phyloP scores from a whole-genome alignment of 106 monocot species.

The Dendrobium nobile region DNA sequence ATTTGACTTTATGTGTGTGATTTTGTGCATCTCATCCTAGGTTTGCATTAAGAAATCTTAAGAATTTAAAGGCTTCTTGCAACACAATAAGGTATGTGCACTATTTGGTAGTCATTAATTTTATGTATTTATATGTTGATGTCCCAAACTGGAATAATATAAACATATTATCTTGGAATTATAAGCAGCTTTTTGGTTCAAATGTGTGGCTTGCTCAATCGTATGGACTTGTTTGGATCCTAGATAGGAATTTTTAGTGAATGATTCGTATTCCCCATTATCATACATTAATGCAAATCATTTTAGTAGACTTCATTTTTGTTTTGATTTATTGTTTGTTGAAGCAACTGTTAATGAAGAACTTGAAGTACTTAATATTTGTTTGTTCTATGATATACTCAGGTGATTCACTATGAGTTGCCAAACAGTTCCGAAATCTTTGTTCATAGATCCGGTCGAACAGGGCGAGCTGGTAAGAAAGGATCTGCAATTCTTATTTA shows the following conservation, averaged over 20 bases:
- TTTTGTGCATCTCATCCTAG: neutral
- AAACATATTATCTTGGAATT: too few relatives aligned
- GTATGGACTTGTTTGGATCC: too few relatives aligned
- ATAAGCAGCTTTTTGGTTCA: too few relatives aligned
- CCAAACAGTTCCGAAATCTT: conserved; percentile 84
- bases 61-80: neutral
- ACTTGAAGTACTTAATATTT: neutral
- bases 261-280: too few relatives aligned
- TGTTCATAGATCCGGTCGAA: conserved; percentile 91
- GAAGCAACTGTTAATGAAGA: neutral
- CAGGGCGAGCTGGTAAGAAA: conserved; percentile 94
- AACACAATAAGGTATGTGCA: neutral
- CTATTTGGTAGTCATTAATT: neutral
- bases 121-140: neutral
- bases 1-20: too few relatives aligned
- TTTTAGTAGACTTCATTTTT: too few relatives aligned
- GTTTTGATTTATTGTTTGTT: neutral
- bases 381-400: conserved; percentile 5
- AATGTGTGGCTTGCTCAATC: too few relatives aligned
- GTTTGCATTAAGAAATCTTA: neutral
- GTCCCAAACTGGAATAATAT: neutral
- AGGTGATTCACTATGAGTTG: conserved; percentile 94
- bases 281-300: too few relatives aligned
- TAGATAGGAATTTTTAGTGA: too few relatives aligned
- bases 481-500: conserved; percentile 86